Conservation (phyloP, 192 early-diverging fungal species). For the Phlyctochytrium planicorne region DNA sequence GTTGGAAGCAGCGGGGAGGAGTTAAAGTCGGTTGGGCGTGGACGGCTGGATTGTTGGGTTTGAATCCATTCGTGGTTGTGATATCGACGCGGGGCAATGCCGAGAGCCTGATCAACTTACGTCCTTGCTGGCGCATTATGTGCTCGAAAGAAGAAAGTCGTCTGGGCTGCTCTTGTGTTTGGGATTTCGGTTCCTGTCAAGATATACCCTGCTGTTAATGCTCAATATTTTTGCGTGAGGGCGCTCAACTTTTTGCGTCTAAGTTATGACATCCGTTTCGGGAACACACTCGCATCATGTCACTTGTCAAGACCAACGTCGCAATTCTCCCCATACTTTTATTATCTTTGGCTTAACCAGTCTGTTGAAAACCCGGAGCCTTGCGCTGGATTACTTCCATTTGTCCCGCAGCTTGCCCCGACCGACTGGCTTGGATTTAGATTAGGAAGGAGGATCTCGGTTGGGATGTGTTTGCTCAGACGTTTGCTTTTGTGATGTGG, state of each 20-base stretch:
- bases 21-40: background rate
- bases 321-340: slow-evolving; percentile 99
- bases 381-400: slow-evolving; percentile 59
- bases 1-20: slow-evolving; percentile 8
- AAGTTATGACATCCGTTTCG: slow-evolving; percentile 85
- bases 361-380: too few species aligned
- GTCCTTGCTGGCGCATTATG: slow-evolving; percentile 71
- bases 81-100: slow-evolving; percentile 96
- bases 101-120: slow-evolving; percentile 87
- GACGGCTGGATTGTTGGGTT: slow-evolving; percentile 68
- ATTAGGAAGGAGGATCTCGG: slow-evolving; percentile 71
- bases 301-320: slow-evolving; percentile 93
- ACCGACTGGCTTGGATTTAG: slow-evolving; percentile 67
- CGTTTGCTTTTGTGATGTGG: slow-evolving; percentile 92
- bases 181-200: slow-evolving; percentile 95
- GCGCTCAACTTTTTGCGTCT: slow-evolving; percentile 6
- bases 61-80: slow-evolving; percentile 94
- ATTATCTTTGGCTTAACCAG: slow-evolving; percentile 86
- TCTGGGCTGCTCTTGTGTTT: slow-evolving; percentile 70
- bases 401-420: slow-evolving; percentile 76
- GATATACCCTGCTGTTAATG: slow-evolving; percentile 96
- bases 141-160: too few species aligned
- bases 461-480: slow-evolving; percentile 89
- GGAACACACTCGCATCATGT: slow-evolving; percentile 91
- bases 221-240: slow-evolving; percentile 11